A percentile compares a stretch with the other conserved stretches of the same genome.
phyloP scores from a whole-genome alignment of 139 green algal genomes.

The Pseudopediastrum boryanum region DNA sequence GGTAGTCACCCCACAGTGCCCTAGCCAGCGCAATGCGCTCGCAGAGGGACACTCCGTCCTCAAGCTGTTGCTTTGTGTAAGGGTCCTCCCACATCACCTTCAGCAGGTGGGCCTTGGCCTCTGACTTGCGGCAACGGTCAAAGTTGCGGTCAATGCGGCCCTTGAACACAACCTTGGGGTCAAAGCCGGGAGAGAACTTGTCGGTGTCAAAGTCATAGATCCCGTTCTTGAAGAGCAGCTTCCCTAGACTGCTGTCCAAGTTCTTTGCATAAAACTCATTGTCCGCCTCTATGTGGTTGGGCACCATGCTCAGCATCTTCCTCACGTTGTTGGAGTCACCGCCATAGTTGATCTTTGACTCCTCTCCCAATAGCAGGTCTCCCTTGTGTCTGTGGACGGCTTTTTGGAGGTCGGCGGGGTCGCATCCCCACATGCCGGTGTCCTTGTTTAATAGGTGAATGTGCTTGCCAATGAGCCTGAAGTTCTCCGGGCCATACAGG shows the following conservation, averaged over 20 bases:
- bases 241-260: constrained; percentile 5
- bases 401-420: too few species aligned
- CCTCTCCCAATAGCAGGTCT: too few species aligned
- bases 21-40: constrained; percentile 16
- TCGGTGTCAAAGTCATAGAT: constrained; percentile 22
- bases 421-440: too few species aligned
- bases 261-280: too few species aligned
- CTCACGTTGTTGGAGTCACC: too few species aligned
- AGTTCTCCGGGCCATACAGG: too few species aligned
- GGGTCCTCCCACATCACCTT: constrained; percentile 13
- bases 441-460: too few species aligned
- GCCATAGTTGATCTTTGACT: too few species aligned
- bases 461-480: too few species aligned
- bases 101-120: background rate
- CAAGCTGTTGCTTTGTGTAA: constrained; percentile 13
- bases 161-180: constrained; percentile 3
- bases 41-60: constrained; percentile 11
- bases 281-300: too few species aligned
- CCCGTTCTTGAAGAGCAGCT: constrained; percentile 16
- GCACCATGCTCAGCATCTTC: too few species aligned
- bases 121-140: background rate
- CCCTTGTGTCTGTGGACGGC: too few species aligned
- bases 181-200: constrained; percentile 16
- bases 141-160: constrained; percentile 16
- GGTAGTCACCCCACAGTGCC: background rate